Evolutionary conservation across 129 eudicot species (phyloP).

Genomic region (Arctium lappa): DNA sequence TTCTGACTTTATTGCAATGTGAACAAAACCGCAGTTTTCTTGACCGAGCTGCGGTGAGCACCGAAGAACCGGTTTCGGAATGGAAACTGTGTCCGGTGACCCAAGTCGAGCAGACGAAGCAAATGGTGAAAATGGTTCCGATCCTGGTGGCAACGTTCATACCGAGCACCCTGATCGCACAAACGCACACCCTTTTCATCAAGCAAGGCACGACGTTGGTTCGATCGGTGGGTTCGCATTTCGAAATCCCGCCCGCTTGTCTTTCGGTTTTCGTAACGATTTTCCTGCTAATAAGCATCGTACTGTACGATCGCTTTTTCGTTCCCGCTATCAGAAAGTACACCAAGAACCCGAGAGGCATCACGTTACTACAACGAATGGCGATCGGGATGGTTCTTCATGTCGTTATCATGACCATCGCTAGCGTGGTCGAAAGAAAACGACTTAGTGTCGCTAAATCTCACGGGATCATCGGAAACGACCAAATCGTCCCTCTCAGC

Average conservation of each 20-base stretch:
- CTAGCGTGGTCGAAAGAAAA: slow-evolving; percentile 53
- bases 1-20: too few species aligned
- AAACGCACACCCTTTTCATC: slow-evolving; percentile 71
- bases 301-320: slow-evolving; percentile 64
- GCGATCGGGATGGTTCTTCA: slow-evolving; percentile 69
- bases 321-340: slow-evolving; percentile 43
- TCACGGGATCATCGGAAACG: slow-evolving; percentile 44
- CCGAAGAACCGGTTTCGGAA: slow-evolving; percentile 36
- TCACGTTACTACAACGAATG: slow-evolving; percentile 78
- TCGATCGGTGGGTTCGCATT: slow-evolving; percentile 45
- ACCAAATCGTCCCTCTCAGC: slow-evolving; percentile 53
- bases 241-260: slow-evolving; percentile 75
- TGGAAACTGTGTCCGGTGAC: slow-evolving; percentile 71
- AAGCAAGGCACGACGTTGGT: slow-evolving; percentile 80
- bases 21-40: slow-evolving; percentile 43
- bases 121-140: slow-evolving; percentile 75
- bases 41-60: slow-evolving; percentile 64
- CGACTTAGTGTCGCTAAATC: slow-evolving; percentile 62
- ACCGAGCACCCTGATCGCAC: slow-evolving; percentile 75
- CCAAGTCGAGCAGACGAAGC: slow-evolving; percentile 79
- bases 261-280: slow-evolving; percentile 60
- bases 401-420: slow-evolving; percentile 57
- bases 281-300: slow-evolving; percentile 61
- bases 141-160: slow-evolving; percentile 56
- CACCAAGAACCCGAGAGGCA: slow-evolving; percentile 90